Conservation (phyloP, 306 rosid genomes). For the Psophocarpus tetragonolobus region DNA sequence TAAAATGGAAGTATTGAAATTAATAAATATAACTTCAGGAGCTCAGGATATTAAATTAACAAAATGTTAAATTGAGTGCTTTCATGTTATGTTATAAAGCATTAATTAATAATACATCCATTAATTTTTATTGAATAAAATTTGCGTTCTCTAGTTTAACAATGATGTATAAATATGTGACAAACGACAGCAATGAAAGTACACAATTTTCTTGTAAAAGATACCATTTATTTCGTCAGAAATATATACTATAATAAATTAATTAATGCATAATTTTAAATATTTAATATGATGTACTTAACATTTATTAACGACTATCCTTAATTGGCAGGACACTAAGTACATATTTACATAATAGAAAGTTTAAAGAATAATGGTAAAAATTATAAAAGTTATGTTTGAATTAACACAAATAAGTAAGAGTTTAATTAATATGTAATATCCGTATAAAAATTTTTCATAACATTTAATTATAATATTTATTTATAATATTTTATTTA, state of each 20-base stretch:
- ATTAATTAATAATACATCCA: not conserved
- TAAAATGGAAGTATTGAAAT: not conserved
- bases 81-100: not conserved
- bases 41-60: not conserved
- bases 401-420: too few relatives aligned
- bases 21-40: not conserved
- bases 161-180: not conserved
- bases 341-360: not conserved
- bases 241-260: not conserved
- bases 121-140: not conserved
- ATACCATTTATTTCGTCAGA: not conserved
- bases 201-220: not conserved
- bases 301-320: not conserved
- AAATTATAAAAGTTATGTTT: not conserved
- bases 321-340: not conserved
- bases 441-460: too few relatives aligned
- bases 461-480: too few relatives aligned
- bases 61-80: not conserved
- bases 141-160: not conserved
- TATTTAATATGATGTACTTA: not conserved
- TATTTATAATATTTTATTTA: too few relatives aligned
- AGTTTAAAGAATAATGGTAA: conserved; percentile 21
- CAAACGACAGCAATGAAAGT: not conserved
- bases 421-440: too few relatives aligned
- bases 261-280: not conserved